Percentiles rank a stretch among this genome's conserved stretches.
These are phyloP conservation scores for Galeopsis tetrahit DNA, from an alignment of 257 asterid genomes.

Conservation along the genomic window DNA sequence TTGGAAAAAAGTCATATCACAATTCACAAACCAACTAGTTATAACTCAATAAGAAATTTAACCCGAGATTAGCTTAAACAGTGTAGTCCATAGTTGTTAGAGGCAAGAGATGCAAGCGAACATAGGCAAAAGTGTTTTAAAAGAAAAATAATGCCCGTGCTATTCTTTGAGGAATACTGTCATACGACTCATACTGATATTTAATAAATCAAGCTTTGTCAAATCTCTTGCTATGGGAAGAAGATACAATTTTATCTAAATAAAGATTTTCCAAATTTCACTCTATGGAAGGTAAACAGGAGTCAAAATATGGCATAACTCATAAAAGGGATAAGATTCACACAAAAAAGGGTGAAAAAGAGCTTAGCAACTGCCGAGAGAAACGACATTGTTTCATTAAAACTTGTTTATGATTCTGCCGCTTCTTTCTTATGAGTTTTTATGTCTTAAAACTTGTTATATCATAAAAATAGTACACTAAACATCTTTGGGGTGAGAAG, in stretches of 20 bases:
- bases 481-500: background rate
- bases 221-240: background rate
- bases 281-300: background rate
- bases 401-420: background rate
- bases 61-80: slow-evolving; percentile 17
- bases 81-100: background rate
- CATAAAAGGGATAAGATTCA: background rate
- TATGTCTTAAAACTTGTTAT: background rate
- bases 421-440: background rate
- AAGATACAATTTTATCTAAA: too few relatives aligned
- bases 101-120: background rate
- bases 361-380: background rate
- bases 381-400: background rate
- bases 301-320: background rate
- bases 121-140: background rate
- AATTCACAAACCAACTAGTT: background rate
- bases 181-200: too few relatives aligned
- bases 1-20: background rate
- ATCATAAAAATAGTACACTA: background rate
- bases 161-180: background rate
- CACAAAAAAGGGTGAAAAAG: background rate
- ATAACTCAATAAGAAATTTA: slow-evolving; percentile 12
- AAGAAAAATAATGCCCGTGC: background rate
- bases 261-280: background rate
- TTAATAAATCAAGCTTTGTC: background rate